Percentiles rank a stretch among this genome's conserved stretches.
Evolutionary conservation across 345 rosid genomes (phyloP).

Genomic region (Eucalyptus tenuipes): DNA sequence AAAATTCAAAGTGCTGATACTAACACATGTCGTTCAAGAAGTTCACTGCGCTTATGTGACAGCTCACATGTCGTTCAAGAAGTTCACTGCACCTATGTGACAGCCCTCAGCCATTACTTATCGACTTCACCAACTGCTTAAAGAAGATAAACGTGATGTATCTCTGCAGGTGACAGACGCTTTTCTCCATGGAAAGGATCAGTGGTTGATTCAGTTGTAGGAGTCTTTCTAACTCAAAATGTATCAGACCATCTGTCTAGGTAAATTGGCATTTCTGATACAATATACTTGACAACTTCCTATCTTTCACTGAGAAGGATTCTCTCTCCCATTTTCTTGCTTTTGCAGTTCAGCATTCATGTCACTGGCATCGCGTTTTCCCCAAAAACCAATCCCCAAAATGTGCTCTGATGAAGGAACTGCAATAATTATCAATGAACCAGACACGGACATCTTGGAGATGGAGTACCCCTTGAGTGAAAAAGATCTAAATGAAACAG

Average conservation of each 20-base stretch:
- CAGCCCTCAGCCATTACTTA: background rate
- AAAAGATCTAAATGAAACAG: conserved; percentile 17
- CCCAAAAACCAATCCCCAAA: conserved; percentile 16
- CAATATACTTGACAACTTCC: background rate
- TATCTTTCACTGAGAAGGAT: background rate
- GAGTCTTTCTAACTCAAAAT: conserved; percentile 96
- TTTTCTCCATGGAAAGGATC: conserved; percentile 98
- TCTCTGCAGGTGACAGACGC: conserved; percentile 73
- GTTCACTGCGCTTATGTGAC: background rate
- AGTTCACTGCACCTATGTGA: background rate
- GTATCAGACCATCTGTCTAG: conserved; percentile 96
- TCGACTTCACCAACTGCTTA: background rate
- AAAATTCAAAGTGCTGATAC: background rate
- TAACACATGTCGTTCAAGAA: background rate
- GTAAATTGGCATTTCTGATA: conserved; percentile 23
- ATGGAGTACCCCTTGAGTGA: conserved; percentile 32
- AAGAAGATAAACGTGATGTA: background rate
- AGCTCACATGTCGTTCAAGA: background rate
- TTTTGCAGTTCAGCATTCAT: conserved; percentile 83
- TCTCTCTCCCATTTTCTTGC: background rate
- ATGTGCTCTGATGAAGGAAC: conserved; percentile 19
- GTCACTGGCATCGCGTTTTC: conserved; percentile 72
- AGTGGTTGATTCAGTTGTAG: conserved; percentile 89
- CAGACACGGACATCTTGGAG: conserved; percentile 26
- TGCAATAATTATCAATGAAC: conserved; percentile 19